These are phyloP conservation scores for Megacollybia marginata DNA, from an alignment of 768 basidiomycete genomes.

Conservation along the genomic window DNA sequence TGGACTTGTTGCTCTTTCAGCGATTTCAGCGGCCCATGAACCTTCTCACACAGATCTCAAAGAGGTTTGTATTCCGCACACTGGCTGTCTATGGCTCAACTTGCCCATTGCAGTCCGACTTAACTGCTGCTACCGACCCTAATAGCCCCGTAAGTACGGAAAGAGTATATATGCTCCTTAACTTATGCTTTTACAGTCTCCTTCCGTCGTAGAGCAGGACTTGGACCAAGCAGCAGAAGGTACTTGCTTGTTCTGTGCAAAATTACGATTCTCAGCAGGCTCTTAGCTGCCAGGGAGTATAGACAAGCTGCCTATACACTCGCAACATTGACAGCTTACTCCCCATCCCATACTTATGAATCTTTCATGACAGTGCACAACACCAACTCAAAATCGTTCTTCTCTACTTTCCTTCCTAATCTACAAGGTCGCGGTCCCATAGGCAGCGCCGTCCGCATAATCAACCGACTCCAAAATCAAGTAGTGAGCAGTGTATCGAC, in stretches of 20 bases:
- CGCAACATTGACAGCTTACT: conserved; percentile 52
- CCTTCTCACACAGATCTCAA: conserved; percentile 4
- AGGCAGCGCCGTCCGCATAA: conserved; percentile 62
- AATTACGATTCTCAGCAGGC: neutral
- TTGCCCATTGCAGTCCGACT: no score
- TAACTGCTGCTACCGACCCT: no score
- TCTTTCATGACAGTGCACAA: conserved; percentile 36
- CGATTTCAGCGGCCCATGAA: conserved; percentile 35
- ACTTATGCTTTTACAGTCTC: neutral
- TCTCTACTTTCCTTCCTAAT: conserved; percentile 63
- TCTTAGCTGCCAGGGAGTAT: conserved; percentile 63
- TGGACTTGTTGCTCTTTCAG: conserved; percentile 46
- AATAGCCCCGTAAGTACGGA: no score
- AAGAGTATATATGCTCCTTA: neutral
- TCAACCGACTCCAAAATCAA: conserved; percentile 57
- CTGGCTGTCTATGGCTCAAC: no score
- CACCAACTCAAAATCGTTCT: conserved; percentile 40
- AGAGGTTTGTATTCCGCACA: neutral
- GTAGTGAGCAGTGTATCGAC: conserved; percentile 35
- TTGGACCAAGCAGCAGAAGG: conserved; percentile 41
- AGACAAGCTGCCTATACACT: conserved; percentile 68
- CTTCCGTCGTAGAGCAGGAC: neutral
- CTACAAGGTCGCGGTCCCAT: conserved; percentile 74
- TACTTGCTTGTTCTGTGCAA: conserved; percentile 9
- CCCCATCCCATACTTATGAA: conserved; percentile 50